phyloP scores from a whole-genome alignment of 306 rosid genomes.

The Cicer yamashitae region DNA sequence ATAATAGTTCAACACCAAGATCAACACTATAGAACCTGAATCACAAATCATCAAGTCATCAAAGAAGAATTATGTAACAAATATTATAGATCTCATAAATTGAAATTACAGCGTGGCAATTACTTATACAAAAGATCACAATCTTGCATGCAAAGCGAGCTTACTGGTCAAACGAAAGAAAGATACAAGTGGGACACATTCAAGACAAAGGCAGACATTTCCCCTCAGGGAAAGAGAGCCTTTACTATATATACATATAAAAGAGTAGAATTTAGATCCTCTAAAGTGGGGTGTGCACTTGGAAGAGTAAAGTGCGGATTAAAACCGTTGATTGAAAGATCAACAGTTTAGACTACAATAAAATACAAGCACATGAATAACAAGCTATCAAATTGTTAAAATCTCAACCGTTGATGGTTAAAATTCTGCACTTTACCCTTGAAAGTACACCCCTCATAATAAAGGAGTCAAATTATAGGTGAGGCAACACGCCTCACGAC shows the following conservation, averaged over 20 bases:
- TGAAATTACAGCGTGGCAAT: slow-evolving; percentile 3
- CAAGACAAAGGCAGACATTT: slow-evolving; percentile 32
- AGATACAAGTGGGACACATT: not conserved
- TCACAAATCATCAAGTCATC: slow-evolving; percentile 37
- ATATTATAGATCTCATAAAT: slow-evolving; percentile 32
- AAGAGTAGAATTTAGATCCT: not conserved
- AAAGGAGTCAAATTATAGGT: slow-evolving; percentile 28
- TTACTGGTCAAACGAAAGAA: slow-evolving; percentile 17
- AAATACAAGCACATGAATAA: not conserved
- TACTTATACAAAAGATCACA: slow-evolving; percentile 41
- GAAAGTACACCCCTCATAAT: slow-evolving; percentile 10
- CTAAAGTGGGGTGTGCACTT: not conserved
- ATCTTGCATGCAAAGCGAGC: slow-evolving; percentile 24
- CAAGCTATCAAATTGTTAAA: slow-evolving; percentile 7
- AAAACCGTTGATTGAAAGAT: not conserved
- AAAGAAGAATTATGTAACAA: slow-evolving; percentile 40
- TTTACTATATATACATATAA: slow-evolving; percentile 45
- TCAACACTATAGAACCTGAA: not conserved
- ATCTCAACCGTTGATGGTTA: not conserved
- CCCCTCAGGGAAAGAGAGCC: slow-evolving; percentile 1
- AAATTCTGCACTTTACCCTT: slow-evolving; percentile 17
- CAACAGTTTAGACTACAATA: not conserved
- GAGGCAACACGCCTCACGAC: slow-evolving; percentile 33
- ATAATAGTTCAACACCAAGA: not conserved
- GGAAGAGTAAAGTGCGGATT: not conserved